Evolutionary conservation across 306 rosid species (phyloP).

Genomic region (Cucurbita maxima): DNA sequence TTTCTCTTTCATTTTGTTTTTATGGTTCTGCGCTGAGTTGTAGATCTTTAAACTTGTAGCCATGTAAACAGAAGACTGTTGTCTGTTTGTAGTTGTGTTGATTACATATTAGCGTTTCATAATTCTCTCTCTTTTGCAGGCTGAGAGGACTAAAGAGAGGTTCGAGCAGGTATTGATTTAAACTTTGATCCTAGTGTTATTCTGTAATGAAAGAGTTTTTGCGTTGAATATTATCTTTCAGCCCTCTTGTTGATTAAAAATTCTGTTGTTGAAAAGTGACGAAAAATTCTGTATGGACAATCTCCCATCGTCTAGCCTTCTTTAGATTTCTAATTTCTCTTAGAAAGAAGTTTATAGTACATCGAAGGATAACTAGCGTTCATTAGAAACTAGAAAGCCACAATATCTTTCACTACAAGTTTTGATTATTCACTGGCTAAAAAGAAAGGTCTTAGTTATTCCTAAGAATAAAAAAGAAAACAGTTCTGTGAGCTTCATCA

Average conservation of each 20-base stretch:
- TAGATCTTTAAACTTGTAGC: not conserved
- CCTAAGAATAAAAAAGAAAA: not conserved
- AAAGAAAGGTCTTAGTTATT: not conserved
- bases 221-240: slow-evolving; percentile 1
- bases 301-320: not conserved
- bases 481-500: not conserved
- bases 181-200: slow-evolving; percentile 1
- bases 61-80: not conserved
- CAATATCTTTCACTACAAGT: not conserved
- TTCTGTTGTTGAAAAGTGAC: not conserved
- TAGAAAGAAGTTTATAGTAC: not conserved
- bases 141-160: slow-evolving; percentile 51
- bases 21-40: not conserved
- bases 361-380: not conserved
- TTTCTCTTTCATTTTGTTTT: not conserved
- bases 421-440: not conserved
- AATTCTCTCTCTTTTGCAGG: slow-evolving; percentile 28
- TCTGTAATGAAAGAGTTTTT: not conserved
- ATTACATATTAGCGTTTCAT: not conserved
- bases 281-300: not conserved
- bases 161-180: slow-evolving; percentile 50
- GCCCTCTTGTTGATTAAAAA: not conserved
- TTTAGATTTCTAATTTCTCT: not conserved
- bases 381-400: not conserved
- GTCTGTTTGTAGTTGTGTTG: not conserved